A percentile compares a stretch with the other conserved stretches of the same genome.
phyloP scores from a whole-genome alignment of 1,139 yeast species.

The Pichia sp. region DNA sequence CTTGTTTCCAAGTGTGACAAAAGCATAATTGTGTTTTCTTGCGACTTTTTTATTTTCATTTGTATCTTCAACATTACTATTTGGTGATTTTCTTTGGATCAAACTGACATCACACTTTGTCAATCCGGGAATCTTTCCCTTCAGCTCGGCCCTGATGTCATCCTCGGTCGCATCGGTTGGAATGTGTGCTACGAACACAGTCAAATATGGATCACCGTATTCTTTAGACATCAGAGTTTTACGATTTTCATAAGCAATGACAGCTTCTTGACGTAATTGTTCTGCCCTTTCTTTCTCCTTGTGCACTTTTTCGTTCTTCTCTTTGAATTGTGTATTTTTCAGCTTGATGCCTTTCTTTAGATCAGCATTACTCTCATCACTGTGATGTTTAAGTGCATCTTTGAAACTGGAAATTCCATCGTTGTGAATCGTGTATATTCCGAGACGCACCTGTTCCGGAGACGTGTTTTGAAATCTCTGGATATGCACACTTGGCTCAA shows the following conservation, averaged over 20 bases:
- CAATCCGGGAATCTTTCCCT: neutral
- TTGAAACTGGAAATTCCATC: slow-evolving; percentile 2
- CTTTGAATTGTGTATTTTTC: neutral
- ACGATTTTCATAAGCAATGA: slow-evolving; percentile 7
- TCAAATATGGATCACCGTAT: slow-evolving; percentile 70
- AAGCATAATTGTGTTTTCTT: neutral
- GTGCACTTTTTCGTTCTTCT: neutral
- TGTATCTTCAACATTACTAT: no score
- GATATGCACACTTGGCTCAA: slow-evolving; percentile 3
- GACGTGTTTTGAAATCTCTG: slow-evolving; percentile 7
- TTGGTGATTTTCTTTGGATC: neutral
- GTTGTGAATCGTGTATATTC: neutral
- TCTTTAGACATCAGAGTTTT: neutral
- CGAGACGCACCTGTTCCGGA: slow-evolving; percentile 5
- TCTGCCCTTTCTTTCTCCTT: neutral
- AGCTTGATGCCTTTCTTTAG: no score
- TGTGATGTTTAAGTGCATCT: neutral
- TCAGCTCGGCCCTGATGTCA: slow-evolving; percentile 48
- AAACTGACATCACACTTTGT: neutral
- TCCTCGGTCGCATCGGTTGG: slow-evolving; percentile 52
- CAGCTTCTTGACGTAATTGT: slow-evolving; percentile 6
- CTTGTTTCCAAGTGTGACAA: slow-evolving; percentile 57
- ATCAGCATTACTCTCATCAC: neutral
- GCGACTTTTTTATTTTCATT: neutral
- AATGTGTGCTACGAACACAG: slow-evolving; percentile 59